Evolutionary conservation across 306 rosid species (phyloP), one percentile per base, ranked within the genome.

Genomic region (Fragaria vesca): DNA sequence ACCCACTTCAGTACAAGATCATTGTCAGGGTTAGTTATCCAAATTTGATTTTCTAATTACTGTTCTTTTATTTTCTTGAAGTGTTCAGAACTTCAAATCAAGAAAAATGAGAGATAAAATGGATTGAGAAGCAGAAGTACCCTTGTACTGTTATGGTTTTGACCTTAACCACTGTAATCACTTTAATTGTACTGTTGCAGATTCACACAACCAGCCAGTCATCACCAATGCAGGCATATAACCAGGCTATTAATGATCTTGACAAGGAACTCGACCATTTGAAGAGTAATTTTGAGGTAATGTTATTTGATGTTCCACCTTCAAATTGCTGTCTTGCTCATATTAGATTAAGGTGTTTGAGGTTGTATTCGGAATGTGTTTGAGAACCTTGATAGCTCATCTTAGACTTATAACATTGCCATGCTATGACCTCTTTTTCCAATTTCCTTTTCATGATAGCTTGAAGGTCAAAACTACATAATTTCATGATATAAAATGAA

Each of bases 181-280:
- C 42, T 38, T 38, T 4, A 38, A 72, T 73, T 48, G 42, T 54
- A 5, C 71, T 83, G 51, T 74, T 85, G 79, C 86, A 94, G 92
- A 92, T 94, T 73, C 98, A 95, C 78, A 95, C 97, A n/a, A 81
- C 93, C 65, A 89, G 97, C 77, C 97, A 92, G 83, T 95, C 97
- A 66, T 92, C 96, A 0, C 98, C 97, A 36, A 89, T 92, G 98
- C 96, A 91, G 84, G 97, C 98, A 45, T 95, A 95, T 79, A 95
- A 92, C 82, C 97, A 91, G 84, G 93, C 98, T 58, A 87, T 92
- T 66, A 95, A 92, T 76, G 98, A 92, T 87, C 89, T 92, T 26
- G 96, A 95, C 78, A 89, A 81, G 85, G 97, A 95, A 83, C 92
- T 92, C 75, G 97, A 95, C 80, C 80, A 76, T 70, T 81, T 91